phyloP scores from a whole-genome alignment of 306 rosid species.

The Cucurbita moschata region DNA sequence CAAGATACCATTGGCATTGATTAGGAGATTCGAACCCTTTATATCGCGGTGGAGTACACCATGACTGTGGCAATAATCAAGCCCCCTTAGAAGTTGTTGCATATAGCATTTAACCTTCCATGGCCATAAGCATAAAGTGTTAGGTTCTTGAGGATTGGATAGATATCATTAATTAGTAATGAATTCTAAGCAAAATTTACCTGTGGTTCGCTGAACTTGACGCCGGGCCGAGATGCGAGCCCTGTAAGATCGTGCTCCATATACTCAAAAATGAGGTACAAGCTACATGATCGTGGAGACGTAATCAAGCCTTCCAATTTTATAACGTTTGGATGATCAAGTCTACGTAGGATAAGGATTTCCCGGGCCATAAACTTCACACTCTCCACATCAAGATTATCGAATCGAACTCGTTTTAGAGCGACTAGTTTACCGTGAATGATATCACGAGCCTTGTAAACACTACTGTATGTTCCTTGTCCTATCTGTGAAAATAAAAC shows the following conservation, averaged over 20 bases:
- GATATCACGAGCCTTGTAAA: slow-evolving; percentile 82
- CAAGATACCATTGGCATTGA: slow-evolving; percentile 61
- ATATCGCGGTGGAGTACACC: slow-evolving; percentile 96
- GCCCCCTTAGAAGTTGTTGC: slow-evolving; percentile 85
- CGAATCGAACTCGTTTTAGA: slow-evolving; percentile 79
- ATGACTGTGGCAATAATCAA: slow-evolving; percentile 70
- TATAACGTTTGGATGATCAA: slow-evolving; percentile 80
- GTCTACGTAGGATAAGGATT: slow-evolving; percentile 74
- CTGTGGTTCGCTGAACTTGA: slow-evolving; percentile 82
- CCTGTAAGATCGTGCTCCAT: slow-evolving; percentile 98
- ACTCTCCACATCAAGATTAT: slow-evolving; percentile 77
- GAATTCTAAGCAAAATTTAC: slow-evolving; percentile 23
- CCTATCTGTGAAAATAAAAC: slow-evolving; percentile 57
- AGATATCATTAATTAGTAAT: neutral
- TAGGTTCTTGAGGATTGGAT: slow-evolving; percentile 6
- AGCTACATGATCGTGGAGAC: slow-evolving; percentile 55
- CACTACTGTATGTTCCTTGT: slow-evolving; percentile 89
- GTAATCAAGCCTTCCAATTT: slow-evolving; percentile 87
- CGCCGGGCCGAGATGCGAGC: slow-evolving; percentile 51
- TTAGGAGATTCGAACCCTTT: slow-evolving; percentile 92
- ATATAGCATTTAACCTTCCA: slow-evolving; percentile 76
- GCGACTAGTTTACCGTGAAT: slow-evolving; percentile 51
- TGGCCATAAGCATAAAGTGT: slow-evolving; percentile 9
- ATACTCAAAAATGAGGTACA: slow-evolving; percentile 83
- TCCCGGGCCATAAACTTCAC: slow-evolving; percentile 96